Evolutionary conservation across 805 yeast species (phyloP).

Genomic region (Sporopachydermia lactativora): DNA sequence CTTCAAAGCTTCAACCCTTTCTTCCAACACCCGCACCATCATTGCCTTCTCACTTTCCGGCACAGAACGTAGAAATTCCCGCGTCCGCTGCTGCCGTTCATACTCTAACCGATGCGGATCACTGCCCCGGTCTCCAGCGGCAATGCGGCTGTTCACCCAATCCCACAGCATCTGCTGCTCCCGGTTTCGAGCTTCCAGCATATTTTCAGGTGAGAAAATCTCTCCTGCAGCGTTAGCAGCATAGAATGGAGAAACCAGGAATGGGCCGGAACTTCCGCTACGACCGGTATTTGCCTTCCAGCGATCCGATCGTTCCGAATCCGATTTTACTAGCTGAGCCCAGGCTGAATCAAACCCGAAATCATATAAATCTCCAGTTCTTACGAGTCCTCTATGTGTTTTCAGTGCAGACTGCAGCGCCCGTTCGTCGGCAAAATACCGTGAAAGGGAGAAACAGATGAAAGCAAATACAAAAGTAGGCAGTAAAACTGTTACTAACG

Average conservation of each 20-base stretch:
- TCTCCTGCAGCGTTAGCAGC: neutral
- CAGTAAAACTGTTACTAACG: neutral
- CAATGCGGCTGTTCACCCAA: neutral
- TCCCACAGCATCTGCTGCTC: neutral
- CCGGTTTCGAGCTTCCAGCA: neutral
- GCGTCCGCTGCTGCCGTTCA: neutral
- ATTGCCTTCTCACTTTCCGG: neutral
- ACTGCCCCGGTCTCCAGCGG: neutral
- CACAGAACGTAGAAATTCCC: neutral
- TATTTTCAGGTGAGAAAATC: neutral
- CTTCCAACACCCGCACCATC: neutral
- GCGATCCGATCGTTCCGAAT: neutral
- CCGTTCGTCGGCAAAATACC: neutral
- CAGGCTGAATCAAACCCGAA: neutral
- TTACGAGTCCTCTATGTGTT: no score
- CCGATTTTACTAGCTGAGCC: neutral
- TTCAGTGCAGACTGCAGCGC: neutral
- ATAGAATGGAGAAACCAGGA: no score
- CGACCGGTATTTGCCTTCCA: neutral
- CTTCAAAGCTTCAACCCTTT: neutral
- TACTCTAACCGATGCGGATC: neutral
- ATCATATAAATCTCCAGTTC: neutral
- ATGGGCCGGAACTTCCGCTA: no score
- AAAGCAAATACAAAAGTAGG: neutral
- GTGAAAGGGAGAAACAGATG: neutral